Percentiles rank a stretch among this genome's conserved stretches.
phyloP scores from a whole-genome alignment of 2,329 filamentous ascomycete species.

The Rutstroemia sydowiana region DNA sequence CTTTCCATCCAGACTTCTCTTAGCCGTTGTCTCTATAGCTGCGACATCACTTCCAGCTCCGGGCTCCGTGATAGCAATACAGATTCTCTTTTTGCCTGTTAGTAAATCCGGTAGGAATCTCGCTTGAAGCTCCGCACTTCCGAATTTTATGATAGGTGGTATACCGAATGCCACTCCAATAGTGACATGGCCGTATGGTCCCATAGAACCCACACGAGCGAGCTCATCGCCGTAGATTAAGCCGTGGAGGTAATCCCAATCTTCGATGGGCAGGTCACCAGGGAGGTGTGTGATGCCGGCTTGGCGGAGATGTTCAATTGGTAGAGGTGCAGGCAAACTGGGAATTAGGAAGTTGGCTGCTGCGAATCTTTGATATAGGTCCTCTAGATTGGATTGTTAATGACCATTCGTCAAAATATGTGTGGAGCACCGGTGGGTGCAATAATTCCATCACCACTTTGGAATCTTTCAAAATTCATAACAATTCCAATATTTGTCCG shows the following conservation, averaged over 20 bases:
- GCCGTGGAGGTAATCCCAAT: constrained; percentile 66
- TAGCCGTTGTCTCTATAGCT: constrained; percentile 62
- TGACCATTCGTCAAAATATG: constrained; percentile 39
- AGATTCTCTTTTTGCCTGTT: constrained; percentile 56
- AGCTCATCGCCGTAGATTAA: constrained; percentile 67
- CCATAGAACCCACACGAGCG: constrained; percentile 54
- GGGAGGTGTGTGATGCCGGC: constrained; percentile 60
- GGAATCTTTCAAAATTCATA: too few relatives aligned
- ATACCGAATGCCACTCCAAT: constrained; percentile 67
- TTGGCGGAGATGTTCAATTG: constrained; percentile 58
- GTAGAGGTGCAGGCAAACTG: constrained; percentile 60
- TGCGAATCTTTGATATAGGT: constrained; percentile 56
- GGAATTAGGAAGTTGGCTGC: constrained; percentile 64
- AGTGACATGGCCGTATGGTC: constrained; percentile 58
- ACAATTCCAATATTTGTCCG: too few relatives aligned
- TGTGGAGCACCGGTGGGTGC: neutral
- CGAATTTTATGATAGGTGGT: constrained; percentile 65
- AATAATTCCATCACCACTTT: too few relatives aligned
- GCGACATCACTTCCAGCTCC: constrained; percentile 68
- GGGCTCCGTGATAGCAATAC: constrained; percentile 75
- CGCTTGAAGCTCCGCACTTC: constrained; percentile 52
- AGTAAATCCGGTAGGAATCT: constrained; percentile 62
- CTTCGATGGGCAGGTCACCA: constrained; percentile 59
- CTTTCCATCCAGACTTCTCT: constrained; percentile 53
- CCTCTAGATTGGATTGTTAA: neutral